Conservation (phyloP, 129 eudicot genomes). For the Flaveria ramosissima region DNA sequence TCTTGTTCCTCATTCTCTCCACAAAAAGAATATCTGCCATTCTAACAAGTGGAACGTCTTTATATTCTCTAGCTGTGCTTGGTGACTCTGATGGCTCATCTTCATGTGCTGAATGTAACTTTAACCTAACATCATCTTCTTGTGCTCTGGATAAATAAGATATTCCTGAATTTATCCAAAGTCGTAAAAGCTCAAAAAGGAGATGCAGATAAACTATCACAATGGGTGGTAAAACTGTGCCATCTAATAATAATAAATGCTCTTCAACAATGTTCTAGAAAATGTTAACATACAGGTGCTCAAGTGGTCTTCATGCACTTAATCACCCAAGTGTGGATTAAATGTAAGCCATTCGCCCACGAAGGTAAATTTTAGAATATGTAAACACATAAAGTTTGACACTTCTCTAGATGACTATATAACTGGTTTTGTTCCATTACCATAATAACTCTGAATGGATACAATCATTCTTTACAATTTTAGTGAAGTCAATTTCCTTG, state of each 20-base stretch:
- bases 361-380: background rate
- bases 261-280: conserved; percentile 1
- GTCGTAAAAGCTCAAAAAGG: conserved; percentile 44
- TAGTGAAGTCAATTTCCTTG: conserved; percentile 10
- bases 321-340: background rate
- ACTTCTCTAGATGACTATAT: background rate
- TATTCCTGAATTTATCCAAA: conserved; percentile 82
- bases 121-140: conserved; percentile 67
- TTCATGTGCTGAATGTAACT: conserved; percentile 47
- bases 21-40: conserved; percentile 77
- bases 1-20: conserved; percentile 65
- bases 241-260: background rate
- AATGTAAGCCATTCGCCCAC: background rate
- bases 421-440: background rate
- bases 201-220: conserved; percentile 16
- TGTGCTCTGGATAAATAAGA: conserved; percentile 98
- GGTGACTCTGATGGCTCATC: conserved; percentile 40
- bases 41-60: conserved; percentile 51
- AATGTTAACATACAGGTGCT: background rate
- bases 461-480: background rate
- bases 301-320: background rate
- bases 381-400: background rate
- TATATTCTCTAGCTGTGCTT: conserved; percentile 32
- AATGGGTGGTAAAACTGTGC: background rate
- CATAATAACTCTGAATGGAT: background rate